Base-by-base conservation (phyloP, 2,329 filamentous ascomycete species). In the Xylariaceae sp. region DNA sequence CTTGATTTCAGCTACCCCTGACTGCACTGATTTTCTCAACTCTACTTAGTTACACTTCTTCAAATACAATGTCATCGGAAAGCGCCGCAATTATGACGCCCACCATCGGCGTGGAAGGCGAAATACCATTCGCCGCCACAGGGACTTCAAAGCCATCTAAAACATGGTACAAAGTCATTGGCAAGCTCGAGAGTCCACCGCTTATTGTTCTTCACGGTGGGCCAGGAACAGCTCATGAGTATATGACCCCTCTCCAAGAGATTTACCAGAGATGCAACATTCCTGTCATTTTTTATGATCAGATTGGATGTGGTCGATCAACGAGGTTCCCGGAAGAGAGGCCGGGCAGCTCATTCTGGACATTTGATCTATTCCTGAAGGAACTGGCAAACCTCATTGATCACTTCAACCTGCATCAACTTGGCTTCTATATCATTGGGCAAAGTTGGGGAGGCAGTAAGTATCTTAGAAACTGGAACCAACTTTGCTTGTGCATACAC, bases 121-220 rank as follows among this genome's bases (percentile, higher is more conserved):
- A 8, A 32, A 16, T 32, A 16, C 16, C 27, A 5, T 8, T 32
- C 27, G 12, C 12, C 12, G 27, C 16, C 27, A 12, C 27, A 16
- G 27, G 27, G 12, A 32, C 12, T 8, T 14, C 27, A 4, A 32
- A 32, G 23, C 38, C 38, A 11, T 27, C 17, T 8, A 22, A 32
- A 22, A 41, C 38, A 12, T 41, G 21, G 38, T 27, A 41, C 38
- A 41, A 41, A 16, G 21, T 41, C 22, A 16, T 32, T 14, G 38
- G 38, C 21, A 16, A 41, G 14, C 38, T 41, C 4, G 25, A 41
- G 7, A 14, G 11, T 5, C 22, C 11, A 17, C 38, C 38, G 16
- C 22, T 41, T 6, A 3, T 41, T 7, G 38, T 10, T 14, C 22
- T 41, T 10, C 38, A 41, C 23, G 38, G 38, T 32, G 38, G 38